Percentiles rank a stretch among this genome's conserved stretches.
Evolutionary conservation across 129 eudicot species (phyloP).

Genomic region (Lonicera japonica): DNA sequence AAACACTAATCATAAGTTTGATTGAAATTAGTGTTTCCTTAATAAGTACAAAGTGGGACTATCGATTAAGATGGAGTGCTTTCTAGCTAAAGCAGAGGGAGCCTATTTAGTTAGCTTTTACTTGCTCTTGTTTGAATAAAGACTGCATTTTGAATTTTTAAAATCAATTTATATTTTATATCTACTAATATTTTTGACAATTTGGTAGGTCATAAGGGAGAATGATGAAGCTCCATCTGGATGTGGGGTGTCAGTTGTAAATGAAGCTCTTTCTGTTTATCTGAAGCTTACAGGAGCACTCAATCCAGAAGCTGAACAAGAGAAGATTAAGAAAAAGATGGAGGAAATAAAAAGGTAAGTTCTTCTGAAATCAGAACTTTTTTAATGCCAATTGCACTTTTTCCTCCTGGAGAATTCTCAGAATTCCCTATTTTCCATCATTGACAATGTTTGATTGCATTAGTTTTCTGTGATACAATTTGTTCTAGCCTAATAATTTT

Average conservation of each 20-base stretch:
- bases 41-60: not conserved
- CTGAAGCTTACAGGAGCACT: constrained; percentile 57
- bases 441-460: too few relatives aligned
- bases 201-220: constrained; percentile 57
- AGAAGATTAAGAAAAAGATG: constrained; percentile 59
- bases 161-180: not conserved
- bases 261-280: constrained; percentile 71
- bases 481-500: too few relatives aligned
- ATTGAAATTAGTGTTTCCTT: too few relatives aligned
- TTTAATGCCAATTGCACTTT: too few relatives aligned
- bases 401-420: too few relatives aligned
- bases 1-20: too few relatives aligned
- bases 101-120: not conserved
- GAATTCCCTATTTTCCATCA: too few relatives aligned
- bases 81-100: not conserved
- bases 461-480: too few relatives aligned
- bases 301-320: constrained; percentile 68
- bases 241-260: constrained; percentile 66
- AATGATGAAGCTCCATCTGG: constrained; percentile 57
- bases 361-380: not conserved
- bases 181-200: not conserved
- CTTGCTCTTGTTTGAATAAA: not conserved
- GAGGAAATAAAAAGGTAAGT: constrained; percentile 66
- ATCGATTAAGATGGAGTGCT: not conserved
- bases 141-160: not conserved